Conservation (phyloP, 148 eudicot species). For the Vaccinium darrowii region DNA sequence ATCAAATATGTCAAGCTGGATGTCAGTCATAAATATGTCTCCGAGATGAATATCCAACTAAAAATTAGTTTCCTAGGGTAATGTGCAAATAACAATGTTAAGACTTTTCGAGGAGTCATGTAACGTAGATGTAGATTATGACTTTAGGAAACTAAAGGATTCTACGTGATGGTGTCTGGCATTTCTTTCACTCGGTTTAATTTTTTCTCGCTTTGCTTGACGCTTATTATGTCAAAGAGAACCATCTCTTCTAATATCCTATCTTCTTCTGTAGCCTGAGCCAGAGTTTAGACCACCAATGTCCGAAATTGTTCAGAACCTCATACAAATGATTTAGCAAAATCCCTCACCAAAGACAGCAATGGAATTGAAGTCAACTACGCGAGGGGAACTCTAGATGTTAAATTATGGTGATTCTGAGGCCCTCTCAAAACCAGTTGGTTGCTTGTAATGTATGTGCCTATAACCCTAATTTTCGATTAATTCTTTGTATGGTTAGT, state of each 20-base stretch:
- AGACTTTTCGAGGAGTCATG: neutral
- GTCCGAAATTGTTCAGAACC: conserved; percentile 86
- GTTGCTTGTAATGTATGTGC: neutral
- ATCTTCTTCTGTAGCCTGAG: conserved; percentile 49
- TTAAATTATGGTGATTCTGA: neutral
- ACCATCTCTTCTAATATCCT: neutral
- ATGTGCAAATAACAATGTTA: no score
- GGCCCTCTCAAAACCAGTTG: neutral
- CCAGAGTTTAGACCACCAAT: conserved; percentile 96
- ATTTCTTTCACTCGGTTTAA: neutral
- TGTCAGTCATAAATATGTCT: neutral
- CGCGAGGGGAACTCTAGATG: neutral
- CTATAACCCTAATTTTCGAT: neutral
- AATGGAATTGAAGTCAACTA: neutral
- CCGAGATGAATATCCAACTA: neutral
- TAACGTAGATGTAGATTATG: neutral
- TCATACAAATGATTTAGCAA: conserved; percentile 63
- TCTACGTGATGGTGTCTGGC: neutral
- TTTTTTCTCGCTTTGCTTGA: neutral
- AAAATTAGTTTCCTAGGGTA: neutral
- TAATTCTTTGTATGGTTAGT: conserved; percentile 7
- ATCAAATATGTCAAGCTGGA: neutral
- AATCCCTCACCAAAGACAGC: conserved; percentile 18
- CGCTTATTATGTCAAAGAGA: neutral
- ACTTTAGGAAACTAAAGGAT: neutral